A percentile compares a stretch with the other conserved stretches of the same genome.
Evolutionary conservation across 1,284 basidiomycete genomes (phyloP).

Genomic region (Marasmius fiardii): DNA sequence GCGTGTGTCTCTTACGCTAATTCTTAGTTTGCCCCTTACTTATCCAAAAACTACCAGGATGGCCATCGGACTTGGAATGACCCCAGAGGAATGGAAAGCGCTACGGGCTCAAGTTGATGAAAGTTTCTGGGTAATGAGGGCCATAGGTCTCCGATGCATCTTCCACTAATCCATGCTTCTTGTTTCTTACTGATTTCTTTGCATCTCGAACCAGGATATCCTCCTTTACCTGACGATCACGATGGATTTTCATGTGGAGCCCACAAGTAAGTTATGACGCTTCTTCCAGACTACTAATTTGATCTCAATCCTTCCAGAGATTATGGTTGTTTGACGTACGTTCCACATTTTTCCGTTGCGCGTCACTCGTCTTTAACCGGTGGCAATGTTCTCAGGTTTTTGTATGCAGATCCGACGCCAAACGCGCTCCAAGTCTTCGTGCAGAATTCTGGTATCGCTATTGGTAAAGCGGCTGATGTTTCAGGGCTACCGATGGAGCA

Average conservation of each 20-base stretch:
- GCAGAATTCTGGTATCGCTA: conserved; percentile 33
- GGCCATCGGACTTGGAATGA: conserved; percentile 75
- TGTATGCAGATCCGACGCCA: conserved; percentile 75
- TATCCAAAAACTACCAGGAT: conserved; percentile 47
- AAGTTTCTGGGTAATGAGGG: conserved; percentile 85
- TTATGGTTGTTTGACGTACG: conserved; percentile 83
- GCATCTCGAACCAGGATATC: conserved; percentile 58
- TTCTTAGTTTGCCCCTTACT: not conserved
- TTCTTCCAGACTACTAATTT: conserved; percentile 1
- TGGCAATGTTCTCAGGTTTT: conserved; percentile 47
- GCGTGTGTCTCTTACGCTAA: conserved; percentile 48
- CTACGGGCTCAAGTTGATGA: conserved; percentile 68
- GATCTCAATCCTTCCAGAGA: conserved; percentile 45
- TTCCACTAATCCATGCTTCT: not conserved
- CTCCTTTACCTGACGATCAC: conserved; percentile 71
- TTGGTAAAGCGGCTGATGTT: conserved; percentile 30
- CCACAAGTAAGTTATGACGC: conserved; percentile 54
- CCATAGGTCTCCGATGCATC: conserved; percentile 55
- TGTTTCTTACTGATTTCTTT: conserved; percentile 3
- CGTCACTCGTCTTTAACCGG: conserved; percentile 1
- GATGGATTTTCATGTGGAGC: conserved; percentile 84
- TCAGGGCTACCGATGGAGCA: conserved; percentile 45
- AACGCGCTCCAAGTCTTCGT: conserved; percentile 81
- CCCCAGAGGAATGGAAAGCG: conserved; percentile 62
- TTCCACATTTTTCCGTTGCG: not conserved